These are phyloP conservation scores for Filobasidium floriforme DNA, from an alignment of 768 basidiomycete genomes.

Conservation along the genomic window DNA sequence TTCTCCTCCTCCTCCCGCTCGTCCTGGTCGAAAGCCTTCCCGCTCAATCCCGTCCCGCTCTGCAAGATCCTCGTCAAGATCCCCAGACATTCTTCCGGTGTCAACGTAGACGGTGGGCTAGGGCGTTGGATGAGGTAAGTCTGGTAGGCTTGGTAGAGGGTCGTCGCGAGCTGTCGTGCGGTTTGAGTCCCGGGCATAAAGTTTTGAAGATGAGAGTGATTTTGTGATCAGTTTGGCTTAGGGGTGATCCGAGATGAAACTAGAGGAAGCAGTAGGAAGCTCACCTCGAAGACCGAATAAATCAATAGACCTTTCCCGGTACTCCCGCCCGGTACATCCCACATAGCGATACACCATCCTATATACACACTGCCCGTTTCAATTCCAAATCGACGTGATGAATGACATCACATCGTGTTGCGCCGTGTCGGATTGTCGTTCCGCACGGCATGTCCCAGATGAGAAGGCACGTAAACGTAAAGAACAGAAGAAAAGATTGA, in stretches of 20 bases:
- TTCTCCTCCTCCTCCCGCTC: not conserved
- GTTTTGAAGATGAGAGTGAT: too few species aligned
- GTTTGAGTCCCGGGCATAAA: too few species aligned
- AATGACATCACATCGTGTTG: too few species aligned
- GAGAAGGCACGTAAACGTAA: too few species aligned
- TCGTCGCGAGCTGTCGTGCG: slow-evolving; percentile 8
- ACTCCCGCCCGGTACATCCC: not conserved
- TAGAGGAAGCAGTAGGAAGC: too few species aligned
- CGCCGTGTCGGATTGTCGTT: too few species aligned
- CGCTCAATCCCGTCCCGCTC: not conserved
- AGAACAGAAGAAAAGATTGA: too few species aligned
- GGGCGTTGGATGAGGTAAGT: slow-evolving; percentile 13
- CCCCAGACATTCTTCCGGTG: slow-evolving; percentile 12
- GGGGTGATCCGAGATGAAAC: too few species aligned
- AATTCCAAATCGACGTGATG: not conserved
- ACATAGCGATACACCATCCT: not conserved
- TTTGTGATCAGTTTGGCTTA: too few species aligned
- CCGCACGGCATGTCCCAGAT: too few species aligned
- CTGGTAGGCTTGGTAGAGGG: slow-evolving; percentile 13
- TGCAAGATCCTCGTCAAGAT: slow-evolving; percentile 20
- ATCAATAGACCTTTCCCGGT: not conserved
- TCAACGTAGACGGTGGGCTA: slow-evolving; percentile 14
- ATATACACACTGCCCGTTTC: not conserved
- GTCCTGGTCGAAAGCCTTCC: not conserved
- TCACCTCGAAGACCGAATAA: not conserved